These are phyloP conservation scores for Candida odintsovae DNA, from an alignment of 805 yeast species.

Conservation along the genomic window DNA sequence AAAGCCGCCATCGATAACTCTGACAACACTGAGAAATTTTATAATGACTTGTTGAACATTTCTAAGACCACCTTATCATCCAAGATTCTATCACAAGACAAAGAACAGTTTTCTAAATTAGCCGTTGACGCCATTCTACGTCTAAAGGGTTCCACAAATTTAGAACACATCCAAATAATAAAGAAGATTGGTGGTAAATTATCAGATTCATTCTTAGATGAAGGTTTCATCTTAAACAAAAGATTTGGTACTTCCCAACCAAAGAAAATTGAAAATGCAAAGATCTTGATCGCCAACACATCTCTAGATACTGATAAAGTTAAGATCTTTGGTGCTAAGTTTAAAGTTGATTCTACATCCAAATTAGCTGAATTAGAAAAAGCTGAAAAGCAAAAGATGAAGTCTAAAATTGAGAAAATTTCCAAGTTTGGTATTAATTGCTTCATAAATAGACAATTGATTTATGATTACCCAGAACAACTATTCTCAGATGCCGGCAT, in stretches of 20 bases:
- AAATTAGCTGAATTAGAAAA: constrained; percentile 89
- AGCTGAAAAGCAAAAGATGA: constrained; percentile 94
- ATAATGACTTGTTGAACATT: constrained; percentile 74
- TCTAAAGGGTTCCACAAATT: constrained; percentile 78
- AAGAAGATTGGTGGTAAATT: constrained; percentile 92
- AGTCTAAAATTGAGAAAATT: constrained; percentile 80
- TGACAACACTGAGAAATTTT: constrained; percentile 62
- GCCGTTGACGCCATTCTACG: constrained; percentile 96
- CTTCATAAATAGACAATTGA: constrained; percentile 92
- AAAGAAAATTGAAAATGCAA: constrained; percentile 74
- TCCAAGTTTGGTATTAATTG: constrained; percentile 81
- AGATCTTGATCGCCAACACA: constrained; percentile 89
- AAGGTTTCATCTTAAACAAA: constrained; percentile 90
- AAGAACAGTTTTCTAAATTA: constrained; percentile 77
- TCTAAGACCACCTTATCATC: constrained; percentile 93
- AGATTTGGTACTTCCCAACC: constrained; percentile 94
- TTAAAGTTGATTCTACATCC: constrained; percentile 91
- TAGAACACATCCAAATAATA: constrained; percentile 90
- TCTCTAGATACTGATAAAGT: constrained; percentile 97
- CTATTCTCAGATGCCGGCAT: constrained; percentile 81
- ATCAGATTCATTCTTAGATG: constrained; percentile 88
- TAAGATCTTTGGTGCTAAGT: constrained; percentile 95
- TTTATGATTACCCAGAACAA: constrained; percentile 97
- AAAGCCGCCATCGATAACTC: constrained; percentile 73
- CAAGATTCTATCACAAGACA: constrained; percentile 92